Conservation (phyloP, 2,329 filamentous ascomycete genomes). For the Diatrype stigma region DNA sequence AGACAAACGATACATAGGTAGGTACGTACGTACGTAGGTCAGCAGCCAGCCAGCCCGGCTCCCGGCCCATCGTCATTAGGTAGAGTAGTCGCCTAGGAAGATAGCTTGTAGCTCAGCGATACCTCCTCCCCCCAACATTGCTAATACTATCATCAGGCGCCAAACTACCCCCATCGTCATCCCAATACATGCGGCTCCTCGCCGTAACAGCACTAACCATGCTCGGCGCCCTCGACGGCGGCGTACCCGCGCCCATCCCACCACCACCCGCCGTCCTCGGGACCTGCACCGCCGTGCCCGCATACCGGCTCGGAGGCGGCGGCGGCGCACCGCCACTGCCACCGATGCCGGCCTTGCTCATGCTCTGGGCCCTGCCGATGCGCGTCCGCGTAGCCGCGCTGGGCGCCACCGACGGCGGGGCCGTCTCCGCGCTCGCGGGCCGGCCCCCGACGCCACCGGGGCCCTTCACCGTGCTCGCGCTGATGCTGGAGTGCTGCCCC, state of each 20-base stretch:
- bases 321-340: background rate
- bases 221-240: constrained; percentile 1
- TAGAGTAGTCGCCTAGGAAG: background rate
- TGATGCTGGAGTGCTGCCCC: background rate
- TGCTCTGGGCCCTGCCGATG: background rate
- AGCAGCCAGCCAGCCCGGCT: no score
- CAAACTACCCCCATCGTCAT: constrained; percentile 49
- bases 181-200: constrained; percentile 24
- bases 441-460: constrained; percentile 24
- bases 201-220: background rate
- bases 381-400: constrained; percentile 23
- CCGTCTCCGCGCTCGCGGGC: constrained; percentile 30
- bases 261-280: no score
- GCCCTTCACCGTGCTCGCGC: no score
- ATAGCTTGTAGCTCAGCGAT: no score
- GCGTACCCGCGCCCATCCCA: background rate
- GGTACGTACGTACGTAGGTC: no score
- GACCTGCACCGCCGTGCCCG: constrained; percentile 6
- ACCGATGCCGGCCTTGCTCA: no score
- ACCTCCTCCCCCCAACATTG: constrained; percentile 40
- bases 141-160: constrained; percentile 60
- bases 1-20: no score
- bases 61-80: background rate
- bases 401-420: constrained; percentile 23
- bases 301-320: constrained; percentile 33